Percentiles rank a stretch among this genome's conserved stretches.
phyloP scores from a whole-genome alignment of 495 filamentous ascomycete species.

The Aspergillus wentii region DNA sequence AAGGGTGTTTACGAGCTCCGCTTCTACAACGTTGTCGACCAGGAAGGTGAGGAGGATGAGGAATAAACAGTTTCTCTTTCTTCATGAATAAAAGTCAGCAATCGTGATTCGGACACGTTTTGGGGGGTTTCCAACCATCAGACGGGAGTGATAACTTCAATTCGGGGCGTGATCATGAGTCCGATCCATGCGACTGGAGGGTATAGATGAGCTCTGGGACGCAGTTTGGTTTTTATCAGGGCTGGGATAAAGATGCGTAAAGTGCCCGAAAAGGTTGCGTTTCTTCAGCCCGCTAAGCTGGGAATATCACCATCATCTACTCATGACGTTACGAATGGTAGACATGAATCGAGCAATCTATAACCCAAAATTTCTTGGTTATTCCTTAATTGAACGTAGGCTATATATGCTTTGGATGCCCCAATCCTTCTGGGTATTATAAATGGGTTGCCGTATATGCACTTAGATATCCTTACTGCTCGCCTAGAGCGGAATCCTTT shows the following conservation, averaged over 20 bases:
- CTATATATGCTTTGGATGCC: too few species aligned
- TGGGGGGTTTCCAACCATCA: constrained; percentile 6
- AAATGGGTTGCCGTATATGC: too few species aligned
- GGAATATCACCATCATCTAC: too few species aligned
- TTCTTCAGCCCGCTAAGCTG: neutral
- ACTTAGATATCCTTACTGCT: constrained; percentile 1
- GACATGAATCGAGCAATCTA: constrained; percentile 19
- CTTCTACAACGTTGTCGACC: constrained; percentile 99
- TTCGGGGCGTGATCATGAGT: constrained; percentile 1
- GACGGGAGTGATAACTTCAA: constrained; percentile 3
- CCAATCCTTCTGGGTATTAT: too few species aligned
- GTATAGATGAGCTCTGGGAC: constrained; percentile 7
- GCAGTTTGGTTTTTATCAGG: neutral
- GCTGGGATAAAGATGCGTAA: neutral
- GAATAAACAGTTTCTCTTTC: constrained; percentile 58
- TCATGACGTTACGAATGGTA: constrained; percentile 29
- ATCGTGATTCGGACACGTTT: constrained; percentile 3
- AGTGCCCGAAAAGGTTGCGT: constrained; percentile 13
- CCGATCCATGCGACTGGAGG: neutral
- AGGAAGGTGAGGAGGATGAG: constrained; percentile 94
- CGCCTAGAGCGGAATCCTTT: constrained; percentile 3
- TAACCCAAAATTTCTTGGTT: constrained; percentile 10
- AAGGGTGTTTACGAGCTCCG: constrained; percentile 98
- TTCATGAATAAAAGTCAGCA: constrained; percentile 7
- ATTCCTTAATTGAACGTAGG: too few species aligned